phyloP scores from a whole-genome alignment of 2,329 filamentous ascomycete genomes.

The Ilyonectria mors-panacis region DNA sequence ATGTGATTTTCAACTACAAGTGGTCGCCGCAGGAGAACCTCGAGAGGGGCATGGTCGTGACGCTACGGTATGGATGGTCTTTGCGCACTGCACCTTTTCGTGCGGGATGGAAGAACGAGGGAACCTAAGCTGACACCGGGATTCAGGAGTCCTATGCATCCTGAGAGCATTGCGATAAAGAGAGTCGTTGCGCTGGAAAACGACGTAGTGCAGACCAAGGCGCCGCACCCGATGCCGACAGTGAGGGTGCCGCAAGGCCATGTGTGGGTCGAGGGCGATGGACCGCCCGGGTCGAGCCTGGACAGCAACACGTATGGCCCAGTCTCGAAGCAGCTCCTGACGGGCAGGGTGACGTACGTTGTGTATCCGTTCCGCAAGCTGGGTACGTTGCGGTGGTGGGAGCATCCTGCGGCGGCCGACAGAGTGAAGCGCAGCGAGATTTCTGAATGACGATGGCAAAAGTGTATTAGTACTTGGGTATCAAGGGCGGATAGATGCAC shows the following conservation, averaged over 20 bases:
- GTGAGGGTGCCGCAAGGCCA: slow-evolving; percentile 84
- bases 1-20: slow-evolving; percentile 73
- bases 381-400: slow-evolving; percentile 71
- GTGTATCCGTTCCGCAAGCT: slow-evolving; percentile 77
- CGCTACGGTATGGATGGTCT: slow-evolving; percentile 69
- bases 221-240: slow-evolving; percentile 69
- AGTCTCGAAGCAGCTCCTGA: slow-evolving; percentile 80
- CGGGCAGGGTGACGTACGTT: slow-evolving; percentile 80
- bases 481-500: background rate
- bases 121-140: slow-evolving; percentile 11
- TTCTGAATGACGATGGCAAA: slow-evolving; percentile 38
- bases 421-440: slow-evolving; percentile 40
- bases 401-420: slow-evolving; percentile 54
- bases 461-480: slow-evolving; percentile 1
- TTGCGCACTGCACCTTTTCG: background rate
- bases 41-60: slow-evolving; percentile 81
- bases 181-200: slow-evolving; percentile 86
- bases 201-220: slow-evolving; percentile 78
- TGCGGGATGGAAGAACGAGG: slow-evolving; percentile 12
- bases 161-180: slow-evolving; percentile 82
- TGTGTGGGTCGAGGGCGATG: slow-evolving; percentile 96
- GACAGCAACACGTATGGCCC: slow-evolving; percentile 96
- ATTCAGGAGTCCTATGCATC: slow-evolving; percentile 77
- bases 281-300: slow-evolving; percentile 75
- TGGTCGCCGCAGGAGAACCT: slow-evolving; percentile 71